phyloP scores from a whole-genome alignment of 2,329 filamentous ascomycete genomes.

The Pseudonectria foliicola region DNA sequence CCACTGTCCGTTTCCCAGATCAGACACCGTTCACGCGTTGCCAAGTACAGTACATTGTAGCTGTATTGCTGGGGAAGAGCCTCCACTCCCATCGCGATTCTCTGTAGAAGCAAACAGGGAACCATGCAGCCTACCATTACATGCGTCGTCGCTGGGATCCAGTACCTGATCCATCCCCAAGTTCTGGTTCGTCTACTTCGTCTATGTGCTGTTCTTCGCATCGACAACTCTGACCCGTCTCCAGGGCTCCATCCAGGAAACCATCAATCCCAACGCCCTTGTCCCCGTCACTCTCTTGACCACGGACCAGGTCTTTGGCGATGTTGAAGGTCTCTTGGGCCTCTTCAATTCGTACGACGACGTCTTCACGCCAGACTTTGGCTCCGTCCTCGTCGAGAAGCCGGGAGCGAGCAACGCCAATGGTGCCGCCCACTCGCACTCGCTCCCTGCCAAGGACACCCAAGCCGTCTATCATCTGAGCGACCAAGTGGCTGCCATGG shows the following conservation, averaged over 20 bases:
- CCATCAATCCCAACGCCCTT: slow-evolving; percentile 33
- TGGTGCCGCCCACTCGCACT: background rate
- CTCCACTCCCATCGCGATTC: no score
- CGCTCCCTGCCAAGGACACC: background rate
- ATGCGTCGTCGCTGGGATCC: slow-evolving; percentile 29
- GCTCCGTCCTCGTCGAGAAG: slow-evolving; percentile 33
- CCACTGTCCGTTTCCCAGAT: no score
- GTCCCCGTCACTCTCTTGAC: slow-evolving; percentile 34
- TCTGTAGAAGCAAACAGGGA: no score
- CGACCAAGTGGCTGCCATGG: slow-evolving; percentile 6
- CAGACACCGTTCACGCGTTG: no score
- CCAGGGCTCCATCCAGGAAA: slow-evolving; percentile 35
- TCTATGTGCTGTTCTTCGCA: no score
- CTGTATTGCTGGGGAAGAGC: no score
- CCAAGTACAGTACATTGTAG: no score
- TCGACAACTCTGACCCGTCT: slow-evolving; percentile 1
- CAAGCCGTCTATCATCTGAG: slow-evolving; percentile 20
- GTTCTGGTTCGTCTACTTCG: slow-evolving; percentile 22
- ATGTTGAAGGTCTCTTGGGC: slow-evolving; percentile 28
- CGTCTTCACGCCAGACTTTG: slow-evolving; percentile 33
- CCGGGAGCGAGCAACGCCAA: slow-evolving; percentile 15
- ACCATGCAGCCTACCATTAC: slow-evolving; percentile 28
- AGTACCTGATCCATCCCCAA: slow-evolving; percentile 34
- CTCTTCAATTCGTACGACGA: slow-evolving; percentile 30
- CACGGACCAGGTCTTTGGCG: slow-evolving; percentile 29